Base-by-base conservation (phyloP, 768 basidiomycete species). In the Coprinellus micaceus region DNA sequence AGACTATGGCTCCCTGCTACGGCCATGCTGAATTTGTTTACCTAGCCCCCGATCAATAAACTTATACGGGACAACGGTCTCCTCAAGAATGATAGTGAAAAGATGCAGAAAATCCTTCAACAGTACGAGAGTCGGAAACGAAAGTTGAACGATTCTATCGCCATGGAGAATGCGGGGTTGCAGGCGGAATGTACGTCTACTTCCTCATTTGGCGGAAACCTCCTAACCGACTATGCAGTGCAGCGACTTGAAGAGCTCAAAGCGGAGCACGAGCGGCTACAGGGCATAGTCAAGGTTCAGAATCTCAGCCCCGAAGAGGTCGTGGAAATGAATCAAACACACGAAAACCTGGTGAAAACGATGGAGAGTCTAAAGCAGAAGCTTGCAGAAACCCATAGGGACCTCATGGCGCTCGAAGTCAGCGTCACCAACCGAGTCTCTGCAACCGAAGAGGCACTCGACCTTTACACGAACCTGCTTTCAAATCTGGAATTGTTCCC, bases 261-360 rank as follows among this genome's bases (percentile, higher is more conserved):
- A 59, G 68, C 70, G 25, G 90, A 94, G 63, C 82, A 88, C 60
- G 76, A 76, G 24, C 80, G 78, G 53, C 76, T 94, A 24, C 72
- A 75, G 9, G 77, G 80, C 0, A 80, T 86, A 2, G 91, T 98
- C 26, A 86, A 86, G 64, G 82, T 76, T 29, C 97, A 99, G 69
- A 95, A 97, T 65, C 79, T 99, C 43, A 83, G 90, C 1, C 89
- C 90, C 0, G 92, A 95, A 69, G 95, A 99, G 70, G 93, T 97
- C 40, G 72, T 82, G 53, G 85, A 85, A 36, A 95, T 99, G 91
- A 94, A 88, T 63, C 84, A 84, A 4, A 94, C 98, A 61, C 88
- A 93, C 56, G 91, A 94, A 62, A 83, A 78, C 25, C 77, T 96
- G 33, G 75, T 82, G 3, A 81, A 84, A 50, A 88, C 81, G 61